Evolutionary conservation across 2,329 filamentous ascomycete genomes (phyloP).

Genomic region (Monosporascus sp.): DNA sequence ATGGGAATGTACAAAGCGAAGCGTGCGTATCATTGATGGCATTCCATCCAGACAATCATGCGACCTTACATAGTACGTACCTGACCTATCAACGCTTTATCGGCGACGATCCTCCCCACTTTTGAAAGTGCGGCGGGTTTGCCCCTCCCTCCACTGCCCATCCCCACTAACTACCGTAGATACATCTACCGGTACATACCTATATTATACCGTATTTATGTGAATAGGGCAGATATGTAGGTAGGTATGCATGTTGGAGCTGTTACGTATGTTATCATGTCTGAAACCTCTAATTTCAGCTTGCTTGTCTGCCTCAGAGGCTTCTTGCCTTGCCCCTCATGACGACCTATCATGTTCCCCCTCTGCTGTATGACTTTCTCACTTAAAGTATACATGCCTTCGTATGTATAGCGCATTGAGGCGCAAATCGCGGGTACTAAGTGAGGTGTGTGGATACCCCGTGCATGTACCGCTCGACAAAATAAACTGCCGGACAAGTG

Average conservation of each 20-base stretch:
- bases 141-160: too few relatives aligned
- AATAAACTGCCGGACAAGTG: too few relatives aligned
- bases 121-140: too few relatives aligned
- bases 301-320: too few relatives aligned
- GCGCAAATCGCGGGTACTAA: not conserved
- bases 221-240: not conserved
- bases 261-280: not conserved
- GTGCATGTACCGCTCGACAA: not conserved
- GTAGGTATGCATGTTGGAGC: not conserved
- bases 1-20: not conserved
- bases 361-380: not conserved
- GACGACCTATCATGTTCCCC: not conserved
- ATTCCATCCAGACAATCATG: not conserved
- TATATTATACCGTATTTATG: not conserved
- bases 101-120: too few relatives aligned
- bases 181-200: too few relatives aligned
- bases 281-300: too few relatives aligned
- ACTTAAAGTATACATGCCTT: too few relatives aligned
- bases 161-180: too few relatives aligned
- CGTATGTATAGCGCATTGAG: too few relatives aligned
- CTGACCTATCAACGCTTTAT: not conserved
- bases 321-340: not conserved
- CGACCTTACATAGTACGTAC: not conserved
- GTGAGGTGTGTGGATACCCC: not conserved
- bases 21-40: not conserved